These are phyloP conservation scores for Aspergillus tubingensis DNA, from an alignment of 2,329 filamentous ascomycete genomes.

Conservation along the genomic window DNA sequence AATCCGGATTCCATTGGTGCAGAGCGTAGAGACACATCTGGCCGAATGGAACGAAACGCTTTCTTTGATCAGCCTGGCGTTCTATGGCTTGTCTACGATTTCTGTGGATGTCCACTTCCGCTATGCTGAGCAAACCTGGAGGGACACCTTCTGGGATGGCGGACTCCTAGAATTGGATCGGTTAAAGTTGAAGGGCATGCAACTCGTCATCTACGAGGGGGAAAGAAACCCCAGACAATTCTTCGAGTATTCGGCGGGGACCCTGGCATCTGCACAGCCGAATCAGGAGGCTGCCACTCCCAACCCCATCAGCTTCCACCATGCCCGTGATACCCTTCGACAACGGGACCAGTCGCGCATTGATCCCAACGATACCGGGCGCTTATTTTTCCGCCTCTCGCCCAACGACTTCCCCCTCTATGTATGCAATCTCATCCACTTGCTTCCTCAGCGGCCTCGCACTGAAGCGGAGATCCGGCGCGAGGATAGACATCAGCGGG, in stretches of 20 bases:
- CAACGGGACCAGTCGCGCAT: neutral
- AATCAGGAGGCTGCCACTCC: neutral
- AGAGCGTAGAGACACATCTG: slow-evolving; percentile 1
- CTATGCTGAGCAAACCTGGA: neutral
- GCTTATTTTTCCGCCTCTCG: slow-evolving; percentile 2
- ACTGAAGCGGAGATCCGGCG: slow-evolving; percentile 4
- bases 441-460: neutral
- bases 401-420: slow-evolving; percentile 3
- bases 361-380: neutral
- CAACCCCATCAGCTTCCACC: slow-evolving; percentile 2
- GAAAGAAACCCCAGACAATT: neutral
- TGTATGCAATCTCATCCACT: slow-evolving; percentile 1
- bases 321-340: neutral
- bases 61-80: neutral
- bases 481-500: slow-evolving; percentile 1
- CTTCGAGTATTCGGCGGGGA: neutral
- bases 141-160: slow-evolving; percentile 2
- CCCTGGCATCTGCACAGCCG: neutral
- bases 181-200: neutral
- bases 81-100: neutral
- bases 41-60: slow-evolving; percentile 4
- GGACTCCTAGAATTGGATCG: neutral
- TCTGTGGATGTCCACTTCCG: neutral
- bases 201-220: neutral
- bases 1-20: neutral